phyloP scores from a whole-genome alignment of 1,139 yeast genomes.

The Yamadazyma aaseri region DNA sequence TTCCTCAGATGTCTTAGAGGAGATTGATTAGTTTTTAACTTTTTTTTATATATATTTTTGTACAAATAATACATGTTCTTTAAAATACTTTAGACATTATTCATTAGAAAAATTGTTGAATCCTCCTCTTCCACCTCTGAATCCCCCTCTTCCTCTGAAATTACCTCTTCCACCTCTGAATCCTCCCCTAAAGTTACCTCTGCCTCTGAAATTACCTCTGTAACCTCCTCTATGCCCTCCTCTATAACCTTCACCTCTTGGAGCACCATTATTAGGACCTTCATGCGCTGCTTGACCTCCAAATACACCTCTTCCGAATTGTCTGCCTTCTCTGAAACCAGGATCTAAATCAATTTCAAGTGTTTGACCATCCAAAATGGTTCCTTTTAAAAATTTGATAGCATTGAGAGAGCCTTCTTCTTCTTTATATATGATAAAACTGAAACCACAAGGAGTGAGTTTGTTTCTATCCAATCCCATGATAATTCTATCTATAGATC shows the following conservation, averaged over 20 bases:
- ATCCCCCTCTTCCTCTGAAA: constrained; percentile 29
- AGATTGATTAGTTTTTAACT: background rate
- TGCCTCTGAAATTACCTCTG: constrained; percentile 28
- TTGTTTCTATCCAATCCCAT: constrained; percentile 93
- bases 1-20: constrained; percentile 9
- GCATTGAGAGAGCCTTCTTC: constrained; percentile 76
- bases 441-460: constrained; percentile 93
- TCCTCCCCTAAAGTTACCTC: constrained; percentile 19
- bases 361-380: constrained; percentile 76
- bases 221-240: constrained; percentile 26
- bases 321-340: constrained; percentile 92
- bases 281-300: constrained; percentile 76
- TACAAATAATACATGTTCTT: background rate
- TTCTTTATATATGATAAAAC: constrained; percentile 75
- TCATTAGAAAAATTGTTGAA: constrained; percentile 11
- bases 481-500: constrained; percentile 70
- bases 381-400: constrained; percentile 74
- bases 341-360: constrained; percentile 90
- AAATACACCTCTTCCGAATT: constrained; percentile 84
- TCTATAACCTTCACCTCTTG: constrained; percentile 20
- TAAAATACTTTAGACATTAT: background rate
- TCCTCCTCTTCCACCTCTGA: constrained; percentile 29
- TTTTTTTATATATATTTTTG: background rate
- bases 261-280: constrained; percentile 10
- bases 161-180: constrained; percentile 29